Conservation (phyloP, 2,329 filamentous ascomycete genomes). For the Cladophialophora psammophila region DNA sequence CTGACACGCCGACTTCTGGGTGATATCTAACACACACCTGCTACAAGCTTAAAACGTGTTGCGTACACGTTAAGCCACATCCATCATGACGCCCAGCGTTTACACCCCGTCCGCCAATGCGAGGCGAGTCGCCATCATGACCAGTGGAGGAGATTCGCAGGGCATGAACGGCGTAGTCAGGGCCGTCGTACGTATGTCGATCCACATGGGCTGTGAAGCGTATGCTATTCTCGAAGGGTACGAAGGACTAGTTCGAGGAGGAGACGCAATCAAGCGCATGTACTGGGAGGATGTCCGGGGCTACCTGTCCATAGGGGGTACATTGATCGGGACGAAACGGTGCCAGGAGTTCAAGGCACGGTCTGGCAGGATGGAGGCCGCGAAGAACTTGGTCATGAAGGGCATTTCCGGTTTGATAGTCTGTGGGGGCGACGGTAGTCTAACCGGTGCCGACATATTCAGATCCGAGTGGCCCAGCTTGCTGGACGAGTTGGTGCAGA, state of each 20-base stretch:
- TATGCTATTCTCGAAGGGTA: constrained; percentile 93
- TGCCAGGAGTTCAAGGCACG: constrained; percentile 93
- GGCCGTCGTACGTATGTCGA: constrained; percentile 88
- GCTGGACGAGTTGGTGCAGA: constrained; percentile 81
- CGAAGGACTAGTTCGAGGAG: constrained; percentile 89
- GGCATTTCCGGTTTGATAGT: constrained; percentile 97
- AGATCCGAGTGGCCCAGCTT: constrained; percentile 89
- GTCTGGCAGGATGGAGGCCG: constrained; percentile 79
- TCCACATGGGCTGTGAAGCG: constrained; percentile 80
- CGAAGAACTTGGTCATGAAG: constrained; percentile 90
- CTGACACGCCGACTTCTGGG: too few relatives aligned
- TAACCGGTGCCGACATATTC: constrained; percentile 95
- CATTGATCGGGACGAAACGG: constrained; percentile 91
- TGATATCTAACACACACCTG: too few relatives aligned
- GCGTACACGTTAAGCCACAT: too few relatives aligned
- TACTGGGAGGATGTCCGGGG: constrained; percentile 93
- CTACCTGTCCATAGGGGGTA: constrained; percentile 92
- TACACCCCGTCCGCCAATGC: constrained; percentile 51
- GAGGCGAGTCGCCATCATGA: constrained; percentile 85
- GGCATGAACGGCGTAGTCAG: constrained; percentile 94
- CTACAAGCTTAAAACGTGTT: too few relatives aligned
- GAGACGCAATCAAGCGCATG: constrained; percentile 85
- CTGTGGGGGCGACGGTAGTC: constrained; percentile 93
- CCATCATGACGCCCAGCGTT: constrained; percentile 41
- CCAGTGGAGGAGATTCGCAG: constrained; percentile 90